phyloP scores from a whole-genome alignment of 1,139 yeast species.

The Sugiyamaella xylanicola region DNA sequence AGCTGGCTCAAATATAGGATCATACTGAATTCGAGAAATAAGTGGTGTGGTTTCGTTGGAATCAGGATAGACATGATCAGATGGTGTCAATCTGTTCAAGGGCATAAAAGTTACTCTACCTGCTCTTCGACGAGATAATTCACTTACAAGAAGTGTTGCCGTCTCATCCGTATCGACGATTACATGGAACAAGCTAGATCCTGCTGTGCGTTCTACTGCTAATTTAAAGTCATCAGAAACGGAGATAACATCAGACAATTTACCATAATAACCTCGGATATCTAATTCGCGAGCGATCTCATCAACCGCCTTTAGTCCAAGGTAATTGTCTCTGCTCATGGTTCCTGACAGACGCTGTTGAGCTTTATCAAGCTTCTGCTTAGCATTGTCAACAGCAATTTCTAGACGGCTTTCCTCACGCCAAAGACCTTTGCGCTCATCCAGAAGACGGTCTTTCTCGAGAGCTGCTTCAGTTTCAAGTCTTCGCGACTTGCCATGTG shows the following conservation, averaged over 20 bases:
- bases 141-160: constrained; percentile 77
- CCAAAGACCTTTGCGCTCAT: constrained; percentile 59
- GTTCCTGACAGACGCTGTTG: constrained; percentile 66
- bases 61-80: constrained; percentile 54
- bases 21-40: constrained; percentile 67
- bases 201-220: constrained; percentile 89
- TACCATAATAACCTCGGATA: constrained; percentile 65
- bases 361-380: constrained; percentile 48
- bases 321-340: constrained; percentile 55
- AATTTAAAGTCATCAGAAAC: constrained; percentile 82
- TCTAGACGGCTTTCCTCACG: constrained; percentile 70
- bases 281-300: constrained; percentile 59
- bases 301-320: constrained; percentile 69
- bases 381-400: constrained; percentile 57
- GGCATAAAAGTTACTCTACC: constrained; percentile 95
- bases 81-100: constrained; percentile 63
- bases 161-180: constrained; percentile 89
- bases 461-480: constrained; percentile 26
- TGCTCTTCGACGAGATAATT: constrained; percentile 64
- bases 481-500: constrained; percentile 32
- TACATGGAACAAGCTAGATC: constrained; percentile 79
- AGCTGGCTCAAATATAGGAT: constrained; percentile 56
- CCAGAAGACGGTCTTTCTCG: constrained; percentile 49
- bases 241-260: constrained; percentile 77
- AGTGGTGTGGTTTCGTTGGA: constrained; percentile 63